Conservation (phyloP, 1,284 basidiomycete genomes). For the Naganishia cerealis region DNA sequence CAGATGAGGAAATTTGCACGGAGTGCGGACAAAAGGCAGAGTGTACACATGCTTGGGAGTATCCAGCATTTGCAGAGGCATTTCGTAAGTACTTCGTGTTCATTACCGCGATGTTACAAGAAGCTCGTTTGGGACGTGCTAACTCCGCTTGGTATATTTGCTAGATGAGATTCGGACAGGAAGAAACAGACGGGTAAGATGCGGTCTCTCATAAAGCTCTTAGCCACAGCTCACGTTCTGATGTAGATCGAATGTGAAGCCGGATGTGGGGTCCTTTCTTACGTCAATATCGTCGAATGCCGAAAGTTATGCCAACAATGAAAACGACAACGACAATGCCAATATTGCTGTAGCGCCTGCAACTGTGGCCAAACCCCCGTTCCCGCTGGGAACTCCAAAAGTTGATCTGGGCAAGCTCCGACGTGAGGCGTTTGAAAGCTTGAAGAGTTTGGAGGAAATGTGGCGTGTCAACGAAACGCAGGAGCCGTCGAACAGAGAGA, state of each 20-base stretch:
- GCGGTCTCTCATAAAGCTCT: background rate
- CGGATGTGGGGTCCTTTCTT: constrained; percentile 13
- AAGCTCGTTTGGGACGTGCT: background rate
- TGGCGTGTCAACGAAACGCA: constrained; percentile 10
- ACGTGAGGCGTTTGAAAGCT: background rate
- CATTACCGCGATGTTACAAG: background rate
- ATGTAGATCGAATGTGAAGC: constrained; percentile 7
- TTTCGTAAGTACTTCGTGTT: constrained; percentile 40
- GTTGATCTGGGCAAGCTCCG: constrained; percentile 15
- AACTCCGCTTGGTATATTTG: background rate
- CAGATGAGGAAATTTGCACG: constrained; percentile 58
- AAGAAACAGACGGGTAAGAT: constrained; percentile 24
- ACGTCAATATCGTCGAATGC: background rate
- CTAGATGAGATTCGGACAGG: constrained; percentile 32
- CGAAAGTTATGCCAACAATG: background rate
- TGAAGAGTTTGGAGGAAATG: constrained; percentile 14
- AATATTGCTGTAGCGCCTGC: constrained; percentile 3
- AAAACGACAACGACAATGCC: no score
- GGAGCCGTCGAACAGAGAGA: background rate
- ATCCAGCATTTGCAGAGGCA: constrained; percentile 52
- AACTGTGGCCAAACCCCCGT: constrained; percentile 16
- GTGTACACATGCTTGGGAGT: constrained; percentile 50
- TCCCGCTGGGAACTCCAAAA: constrained; percentile 26
- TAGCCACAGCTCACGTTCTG: background rate
- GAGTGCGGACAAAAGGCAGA: constrained; percentile 50